These are phyloP conservation scores for Fusarium citri DNA, from an alignment of 2,329 filamentous ascomycete species.

Conservation along the genomic window DNA sequence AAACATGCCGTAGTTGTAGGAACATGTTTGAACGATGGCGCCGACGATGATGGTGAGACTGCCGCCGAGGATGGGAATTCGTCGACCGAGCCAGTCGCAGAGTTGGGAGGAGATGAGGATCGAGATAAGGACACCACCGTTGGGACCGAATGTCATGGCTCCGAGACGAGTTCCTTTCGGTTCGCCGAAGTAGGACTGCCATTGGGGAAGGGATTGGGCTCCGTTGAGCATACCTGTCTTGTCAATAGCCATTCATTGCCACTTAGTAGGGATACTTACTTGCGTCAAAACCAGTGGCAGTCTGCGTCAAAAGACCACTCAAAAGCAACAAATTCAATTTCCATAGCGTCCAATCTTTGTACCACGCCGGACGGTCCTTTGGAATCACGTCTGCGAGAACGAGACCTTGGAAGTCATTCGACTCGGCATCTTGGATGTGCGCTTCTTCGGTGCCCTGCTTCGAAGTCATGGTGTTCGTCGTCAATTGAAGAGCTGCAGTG, in stretches of 20 bases:
- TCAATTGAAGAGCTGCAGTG: neutral
- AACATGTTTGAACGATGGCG: slow-evolving; percentile 44
- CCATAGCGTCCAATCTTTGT: slow-evolving; percentile 37
- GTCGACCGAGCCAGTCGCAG: slow-evolving; percentile 45
- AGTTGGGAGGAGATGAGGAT: slow-evolving; percentile 45
- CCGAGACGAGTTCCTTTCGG: slow-evolving; percentile 48
- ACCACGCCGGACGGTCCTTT: slow-evolving; percentile 40
- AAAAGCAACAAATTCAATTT: slow-evolving; percentile 51
- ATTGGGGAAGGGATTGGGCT: slow-evolving; percentile 49
- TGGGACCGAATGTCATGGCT: slow-evolving; percentile 46
- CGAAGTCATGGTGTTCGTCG: neutral
- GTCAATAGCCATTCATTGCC: slow-evolving; percentile 11
- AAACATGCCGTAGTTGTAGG: slow-evolving; percentile 51
- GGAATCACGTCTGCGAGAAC: slow-evolving; percentile 43
- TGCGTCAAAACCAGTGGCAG: slow-evolving; percentile 50
- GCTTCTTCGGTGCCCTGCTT: slow-evolving; percentile 25
- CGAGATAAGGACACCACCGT: slow-evolving; percentile 42
- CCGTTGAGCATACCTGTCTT: slow-evolving; percentile 50
- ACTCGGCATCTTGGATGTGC: slow-evolving; percentile 21
- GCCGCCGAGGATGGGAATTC: slow-evolving; percentile 45
- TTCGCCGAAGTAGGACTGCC: slow-evolving; percentile 47
- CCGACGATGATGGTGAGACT: slow-evolving; percentile 47
- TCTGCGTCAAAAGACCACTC: slow-evolving; percentile 48
- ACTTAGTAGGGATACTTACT: slow-evolving; percentile 37
- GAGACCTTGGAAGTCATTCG: slow-evolving; percentile 40